Percentiles rank a stretch among this genome's conserved stretches.
Conservation (phyloP, 2,329 filamentous ascomycete species). For the Colletotrichum lindemuthianum region DNA sequence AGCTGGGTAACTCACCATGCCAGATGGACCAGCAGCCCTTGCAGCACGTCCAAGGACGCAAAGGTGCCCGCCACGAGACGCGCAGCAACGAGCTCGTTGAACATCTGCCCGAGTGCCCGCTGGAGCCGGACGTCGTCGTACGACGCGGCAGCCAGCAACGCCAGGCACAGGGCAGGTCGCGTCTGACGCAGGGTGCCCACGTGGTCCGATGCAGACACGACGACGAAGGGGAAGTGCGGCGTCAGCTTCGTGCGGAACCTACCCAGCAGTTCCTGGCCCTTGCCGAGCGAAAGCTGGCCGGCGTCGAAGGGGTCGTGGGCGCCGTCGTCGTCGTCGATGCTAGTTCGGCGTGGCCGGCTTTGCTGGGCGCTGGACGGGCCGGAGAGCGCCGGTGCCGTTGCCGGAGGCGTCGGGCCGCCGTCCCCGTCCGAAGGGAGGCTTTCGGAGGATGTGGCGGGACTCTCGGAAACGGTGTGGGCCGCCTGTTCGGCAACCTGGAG, state of each 20-base stretch:
- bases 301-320: slow-evolving; percentile 38
- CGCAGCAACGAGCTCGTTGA: slow-evolving; percentile 42
- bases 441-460: slow-evolving; percentile 12
- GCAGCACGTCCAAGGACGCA: slow-evolving; percentile 43
- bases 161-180: slow-evolving; percentile 42
- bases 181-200: slow-evolving; percentile 38
- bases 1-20: slow-evolving; percentile 41
- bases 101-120: slow-evolving; percentile 40
- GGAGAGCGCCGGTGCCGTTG: neutral
- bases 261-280: slow-evolving; percentile 41
- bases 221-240: slow-evolving; percentile 44
- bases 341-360: neutral
- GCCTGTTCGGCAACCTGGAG: slow-evolving; percentile 20
- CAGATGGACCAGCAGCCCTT: slow-evolving; percentile 44
- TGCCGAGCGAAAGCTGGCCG: slow-evolving; percentile 39
- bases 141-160: slow-evolving; percentile 42
- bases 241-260: slow-evolving; percentile 40
- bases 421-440: slow-evolving; percentile 11
- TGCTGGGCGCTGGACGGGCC: neutral
- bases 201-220: slow-evolving; percentile 36
- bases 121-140: slow-evolving; percentile 40
- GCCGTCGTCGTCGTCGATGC: neutral
- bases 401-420: slow-evolving; percentile 1
- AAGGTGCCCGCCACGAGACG: slow-evolving; percentile 41
- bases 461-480: slow-evolving; percentile 7